A percentile compares a stretch with the other conserved stretches of the same genome.
Evolutionary conservation across 2,329 filamentous ascomycete genomes (phyloP).

Genomic region (Trichoderma asperellum): DNA sequence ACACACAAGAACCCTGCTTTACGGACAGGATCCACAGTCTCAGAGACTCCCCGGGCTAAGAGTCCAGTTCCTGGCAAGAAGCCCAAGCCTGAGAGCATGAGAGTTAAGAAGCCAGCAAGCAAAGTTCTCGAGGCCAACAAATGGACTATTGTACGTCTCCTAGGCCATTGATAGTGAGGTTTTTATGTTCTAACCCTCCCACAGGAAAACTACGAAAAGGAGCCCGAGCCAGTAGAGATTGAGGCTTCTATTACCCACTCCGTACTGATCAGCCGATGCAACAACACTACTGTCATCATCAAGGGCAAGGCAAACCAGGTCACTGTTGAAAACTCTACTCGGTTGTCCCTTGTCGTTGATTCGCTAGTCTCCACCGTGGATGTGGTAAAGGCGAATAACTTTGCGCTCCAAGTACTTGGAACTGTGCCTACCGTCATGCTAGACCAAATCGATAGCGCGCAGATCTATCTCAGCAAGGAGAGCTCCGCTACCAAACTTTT

Average conservation of each 20-base stretch:
- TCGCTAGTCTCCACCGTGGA: constrained; percentile 89
- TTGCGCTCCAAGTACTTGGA: constrained; percentile 90
- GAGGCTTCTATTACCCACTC: constrained; percentile 83
- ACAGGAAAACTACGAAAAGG: constrained; percentile 88
- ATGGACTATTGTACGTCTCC: constrained; percentile 74
- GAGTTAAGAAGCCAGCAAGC: constrained; percentile 77
- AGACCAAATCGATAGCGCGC: constrained; percentile 90
- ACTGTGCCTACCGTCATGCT: constrained; percentile 84
- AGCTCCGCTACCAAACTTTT: constrained; percentile 81
- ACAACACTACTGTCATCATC: constrained; percentile 85
- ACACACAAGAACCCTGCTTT: constrained; percentile 97
- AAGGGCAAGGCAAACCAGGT: constrained; percentile 97
- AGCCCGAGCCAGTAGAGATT: constrained; percentile 73
- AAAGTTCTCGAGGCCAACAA: constrained; percentile 87
- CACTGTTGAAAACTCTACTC: constrained; percentile 86
- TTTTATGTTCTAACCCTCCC: constrained; percentile 20
- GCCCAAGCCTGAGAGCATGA: constrained; percentile 84
- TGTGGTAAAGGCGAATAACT: constrained; percentile 92
- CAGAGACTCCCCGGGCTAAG: constrained; percentile 69
- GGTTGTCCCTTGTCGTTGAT: constrained; percentile 85
- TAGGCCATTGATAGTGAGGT: not conserved
- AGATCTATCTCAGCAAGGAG: constrained; percentile 82
- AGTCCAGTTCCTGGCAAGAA: constrained; percentile 88
- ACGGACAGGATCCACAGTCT: constrained; percentile 71
- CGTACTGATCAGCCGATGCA: constrained; percentile 89